Evolutionary conservation across 768 basidiomycete species (phyloP).

Genomic region (Daedaleopsis nitida): DNA sequence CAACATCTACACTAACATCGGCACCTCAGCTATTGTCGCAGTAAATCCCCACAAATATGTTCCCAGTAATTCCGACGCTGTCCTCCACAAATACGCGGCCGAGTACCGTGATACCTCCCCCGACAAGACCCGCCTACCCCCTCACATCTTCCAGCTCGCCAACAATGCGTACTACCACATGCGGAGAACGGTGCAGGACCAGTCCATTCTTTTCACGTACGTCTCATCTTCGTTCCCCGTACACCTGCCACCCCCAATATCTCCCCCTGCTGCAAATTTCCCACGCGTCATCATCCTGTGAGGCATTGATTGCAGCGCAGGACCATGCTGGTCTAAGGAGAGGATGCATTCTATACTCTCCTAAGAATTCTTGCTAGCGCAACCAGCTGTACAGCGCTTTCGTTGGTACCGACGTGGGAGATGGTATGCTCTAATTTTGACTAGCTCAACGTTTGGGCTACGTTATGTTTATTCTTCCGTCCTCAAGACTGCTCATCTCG

Average conservation of each 20-base stretch:
- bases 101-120: slow-evolving; percentile 79
- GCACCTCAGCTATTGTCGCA: slow-evolving; percentile 74
- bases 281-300: background rate
- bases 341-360: too few species aligned
- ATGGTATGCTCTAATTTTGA: too few species aligned
- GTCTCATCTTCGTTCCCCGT: slow-evolving; percentile 22
- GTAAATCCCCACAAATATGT: slow-evolving; percentile 95
- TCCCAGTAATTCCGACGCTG: slow-evolving; percentile 77
- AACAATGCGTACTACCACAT: slow-evolving; percentile 96
- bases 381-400: too few species aligned
- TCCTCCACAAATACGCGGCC: slow-evolving; percentile 82
- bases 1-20: slow-evolving; percentile 75
- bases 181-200: slow-evolving; percentile 91
- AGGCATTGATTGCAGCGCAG: too few species aligned
- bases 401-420: too few species aligned
- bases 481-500: background rate
- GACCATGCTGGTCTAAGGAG: too few species aligned
- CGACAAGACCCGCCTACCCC: slow-evolving; percentile 62
- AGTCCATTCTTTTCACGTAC: slow-evolving; percentile 84
- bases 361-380: too few species aligned
- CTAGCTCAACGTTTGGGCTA: background rate
- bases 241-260: background rate
- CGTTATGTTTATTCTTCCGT: background rate
- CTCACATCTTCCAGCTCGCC: slow-evolving; percentile 91
- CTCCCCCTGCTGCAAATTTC: background rate